A percentile compares a stretch with the other conserved stretches of the same genome.
These are phyloP conservation scores for Termitomyces sp. DNA, from an alignment of 768 basidiomycete species.

Conservation along the genomic window DNA sequence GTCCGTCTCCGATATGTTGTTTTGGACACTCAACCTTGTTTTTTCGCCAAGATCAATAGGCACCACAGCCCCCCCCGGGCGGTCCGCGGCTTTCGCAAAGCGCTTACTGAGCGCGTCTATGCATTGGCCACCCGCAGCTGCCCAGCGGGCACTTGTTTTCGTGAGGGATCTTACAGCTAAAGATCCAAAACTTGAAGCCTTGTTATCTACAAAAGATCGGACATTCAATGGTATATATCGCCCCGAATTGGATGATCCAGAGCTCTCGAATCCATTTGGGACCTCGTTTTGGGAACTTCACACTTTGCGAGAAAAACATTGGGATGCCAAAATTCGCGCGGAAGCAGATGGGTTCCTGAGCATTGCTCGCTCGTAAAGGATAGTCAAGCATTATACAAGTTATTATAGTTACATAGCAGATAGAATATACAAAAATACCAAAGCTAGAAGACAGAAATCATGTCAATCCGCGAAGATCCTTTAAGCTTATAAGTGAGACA, in stretches of 20 bases:
- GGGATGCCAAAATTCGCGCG: slow-evolving; percentile 61
- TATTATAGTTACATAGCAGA: slow-evolving; percentile 12
- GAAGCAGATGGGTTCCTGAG: slow-evolving; percentile 57
- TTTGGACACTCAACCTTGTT: slow-evolving; percentile 76
- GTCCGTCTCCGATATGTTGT: slow-evolving; percentile 66
- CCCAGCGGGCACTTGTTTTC: slow-evolving; percentile 68
- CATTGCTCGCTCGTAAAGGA: slow-evolving; percentile 30
- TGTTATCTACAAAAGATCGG: slow-evolving; percentile 85
- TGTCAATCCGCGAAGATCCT: not conserved
- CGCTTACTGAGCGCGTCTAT: slow-evolving; percentile 79
- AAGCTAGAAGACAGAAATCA: slow-evolving; percentile 4
- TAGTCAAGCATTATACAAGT: slow-evolving; percentile 15
- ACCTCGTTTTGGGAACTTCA: slow-evolving; percentile 85
- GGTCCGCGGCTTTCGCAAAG: slow-evolving; percentile 90
- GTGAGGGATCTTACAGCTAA: slow-evolving; percentile 66
- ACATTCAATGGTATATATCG: slow-evolving; percentile 81
- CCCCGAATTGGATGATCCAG: slow-evolving; percentile 84
- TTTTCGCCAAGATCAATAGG: slow-evolving; percentile 71
- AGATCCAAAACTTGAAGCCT: slow-evolving; percentile 75
- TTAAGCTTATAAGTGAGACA: not conserved
- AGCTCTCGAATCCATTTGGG: slow-evolving; percentile 75
- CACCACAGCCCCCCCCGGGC: slow-evolving; percentile 54
- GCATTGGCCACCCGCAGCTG: slow-evolving; percentile 69
- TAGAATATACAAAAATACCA: slow-evolving; percentile 7
- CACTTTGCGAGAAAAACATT: slow-evolving; percentile 52